phyloP scores from a whole-genome alignment of 164 flowering plant genomes.

The Chimonanthus praecox region DNA sequence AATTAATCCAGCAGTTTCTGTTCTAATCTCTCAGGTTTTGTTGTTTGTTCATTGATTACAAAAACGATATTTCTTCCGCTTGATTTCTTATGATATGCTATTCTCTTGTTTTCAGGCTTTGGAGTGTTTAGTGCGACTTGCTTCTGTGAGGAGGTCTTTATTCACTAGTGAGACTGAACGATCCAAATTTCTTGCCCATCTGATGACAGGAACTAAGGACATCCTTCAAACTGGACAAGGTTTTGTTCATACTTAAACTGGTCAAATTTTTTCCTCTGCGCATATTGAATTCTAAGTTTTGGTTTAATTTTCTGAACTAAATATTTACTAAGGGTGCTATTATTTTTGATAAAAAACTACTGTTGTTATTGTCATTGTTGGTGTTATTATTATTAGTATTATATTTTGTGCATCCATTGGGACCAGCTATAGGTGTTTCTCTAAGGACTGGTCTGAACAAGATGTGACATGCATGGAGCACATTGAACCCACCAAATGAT shows the following conservation, averaged over 20 bases:
- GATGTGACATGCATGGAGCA: too few relatives aligned
- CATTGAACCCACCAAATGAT: too few relatives aligned
- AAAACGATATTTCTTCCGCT: not conserved
- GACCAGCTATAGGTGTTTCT: too few relatives aligned
- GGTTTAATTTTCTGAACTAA: too few relatives aligned
- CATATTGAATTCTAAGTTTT: too few relatives aligned
- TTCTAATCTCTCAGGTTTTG: not conserved
- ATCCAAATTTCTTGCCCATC: constrained; percentile 83
- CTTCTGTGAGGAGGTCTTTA: constrained; percentile 91
- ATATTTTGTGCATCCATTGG: too few relatives aligned
- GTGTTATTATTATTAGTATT: too few relatives aligned
- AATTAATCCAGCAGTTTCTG: not conserved
- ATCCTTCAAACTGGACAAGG: constrained; percentile 92
- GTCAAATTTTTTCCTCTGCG: too few relatives aligned
- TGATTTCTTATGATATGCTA: not conserved
- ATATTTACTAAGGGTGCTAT: too few relatives aligned
- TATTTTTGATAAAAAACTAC: too few relatives aligned
- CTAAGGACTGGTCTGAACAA: too few relatives aligned
- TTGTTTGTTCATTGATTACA: not conserved
- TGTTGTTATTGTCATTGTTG: too few relatives aligned
- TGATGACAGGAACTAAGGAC: constrained; percentile 95
- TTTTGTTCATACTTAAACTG: constrained; percentile 11
- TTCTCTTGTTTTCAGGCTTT: constrained; percentile 52
- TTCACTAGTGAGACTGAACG: constrained; percentile 82
- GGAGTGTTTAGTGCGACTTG: constrained; percentile 94